phyloP scores from a whole-genome alignment of 108 stramenopile species.

The Skeletonema tropicum region DNA sequence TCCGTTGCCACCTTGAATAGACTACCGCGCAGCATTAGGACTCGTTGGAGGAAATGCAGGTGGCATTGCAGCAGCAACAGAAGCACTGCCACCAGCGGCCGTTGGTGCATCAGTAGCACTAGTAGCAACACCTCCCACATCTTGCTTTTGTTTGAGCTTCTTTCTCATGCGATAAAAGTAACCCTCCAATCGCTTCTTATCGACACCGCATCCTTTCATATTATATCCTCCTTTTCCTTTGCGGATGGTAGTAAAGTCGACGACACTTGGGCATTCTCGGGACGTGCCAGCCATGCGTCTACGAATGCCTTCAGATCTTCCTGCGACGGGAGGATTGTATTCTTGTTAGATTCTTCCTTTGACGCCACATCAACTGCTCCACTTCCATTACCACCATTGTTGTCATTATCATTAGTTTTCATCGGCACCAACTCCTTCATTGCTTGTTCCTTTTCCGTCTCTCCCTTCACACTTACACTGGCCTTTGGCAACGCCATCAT shows the following conservation, averaged over 20 bases:
- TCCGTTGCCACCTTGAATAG: neutral
- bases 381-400: neutral
- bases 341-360: neutral
- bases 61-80: neutral
- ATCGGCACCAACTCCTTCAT: neutral
- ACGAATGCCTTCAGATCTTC: neutral
- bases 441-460: neutral
- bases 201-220: slow-evolving; percentile 10
- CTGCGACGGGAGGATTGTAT: neutral
- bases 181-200: slow-evolving; percentile 26
- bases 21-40: neutral
- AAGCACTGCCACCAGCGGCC: neutral
- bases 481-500: neutral
- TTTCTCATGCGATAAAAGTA: slow-evolving; percentile 22
- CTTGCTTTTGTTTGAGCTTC: slow-evolving; percentile 13
- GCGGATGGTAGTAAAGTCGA: neutral
- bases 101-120: neutral
- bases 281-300: neutral
- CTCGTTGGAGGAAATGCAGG: neutral
- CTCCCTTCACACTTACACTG: neutral
- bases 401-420: neutral
- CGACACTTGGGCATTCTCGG: neutral
- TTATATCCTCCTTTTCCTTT: slow-evolving; percentile 15
- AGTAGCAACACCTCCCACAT: neutral
- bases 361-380: neutral